Evolutionary conservation across 139 green algal species (phyloP).

Genomic region (Spirogloea muscicola): DNA sequence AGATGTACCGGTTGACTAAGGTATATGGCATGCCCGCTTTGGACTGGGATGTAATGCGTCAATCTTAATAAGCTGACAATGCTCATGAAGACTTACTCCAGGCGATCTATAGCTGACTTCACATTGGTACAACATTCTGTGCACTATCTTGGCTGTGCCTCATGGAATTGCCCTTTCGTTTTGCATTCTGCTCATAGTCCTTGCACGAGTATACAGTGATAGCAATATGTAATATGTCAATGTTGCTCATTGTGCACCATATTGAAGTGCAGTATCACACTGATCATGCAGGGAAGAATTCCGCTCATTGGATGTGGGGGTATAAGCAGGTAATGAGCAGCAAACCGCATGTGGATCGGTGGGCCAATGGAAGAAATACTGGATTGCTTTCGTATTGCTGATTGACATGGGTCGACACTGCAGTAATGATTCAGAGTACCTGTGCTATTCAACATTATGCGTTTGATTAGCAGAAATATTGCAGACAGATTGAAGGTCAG

Average conservation of each 20-base stretch:
- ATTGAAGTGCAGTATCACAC: neutral
- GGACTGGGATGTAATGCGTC: constrained; percentile 84
- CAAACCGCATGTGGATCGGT: neutral
- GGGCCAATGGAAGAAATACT: neutral
- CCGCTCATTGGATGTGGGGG: constrained; percentile 89
- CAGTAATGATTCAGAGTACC: too few species aligned
- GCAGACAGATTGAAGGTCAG: too few species aligned
- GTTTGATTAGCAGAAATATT: too few species aligned
- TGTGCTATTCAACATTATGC: too few species aligned
- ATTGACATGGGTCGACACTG: too few species aligned
- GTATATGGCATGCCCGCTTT: constrained; percentile 39
- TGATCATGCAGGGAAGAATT: constrained; percentile 65
- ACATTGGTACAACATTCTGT: neutral
- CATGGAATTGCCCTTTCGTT: neutral
- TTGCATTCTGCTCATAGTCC: neutral
- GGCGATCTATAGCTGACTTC: neutral
- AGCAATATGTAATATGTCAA: neutral
- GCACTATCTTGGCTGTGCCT: neutral
- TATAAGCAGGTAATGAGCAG: constrained; percentile 9
- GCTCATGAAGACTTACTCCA: constrained; percentile 5
- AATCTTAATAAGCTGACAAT: too few species aligned
- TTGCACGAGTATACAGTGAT: neutral
- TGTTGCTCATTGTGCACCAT: too few species aligned
- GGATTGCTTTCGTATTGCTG: too few species aligned
- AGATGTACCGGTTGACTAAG: constrained; percentile 36